Conservation (phyloP, 257 asterid genomes). For the Solanum arcanum region DNA sequence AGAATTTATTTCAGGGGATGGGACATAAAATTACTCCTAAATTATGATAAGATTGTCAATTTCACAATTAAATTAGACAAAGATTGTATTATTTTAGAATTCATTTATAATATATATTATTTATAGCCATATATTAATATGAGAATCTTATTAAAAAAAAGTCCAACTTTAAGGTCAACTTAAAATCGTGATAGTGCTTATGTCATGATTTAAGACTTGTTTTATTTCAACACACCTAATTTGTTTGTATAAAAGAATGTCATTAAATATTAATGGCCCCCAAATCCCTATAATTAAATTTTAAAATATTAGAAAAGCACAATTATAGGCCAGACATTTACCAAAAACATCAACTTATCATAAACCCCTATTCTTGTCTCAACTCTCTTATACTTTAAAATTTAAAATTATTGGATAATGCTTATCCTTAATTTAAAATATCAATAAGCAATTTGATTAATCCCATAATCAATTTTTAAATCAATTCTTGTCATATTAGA, state of each 20-base stretch:
- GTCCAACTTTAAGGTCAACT: background rate
- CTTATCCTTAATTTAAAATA: background rate
- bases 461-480: background rate
- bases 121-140: background rate
- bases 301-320: background rate
- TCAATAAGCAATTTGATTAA: background rate
- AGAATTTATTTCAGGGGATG: no score
- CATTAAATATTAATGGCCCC: background rate
- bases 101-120: background rate
- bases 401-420: background rate
- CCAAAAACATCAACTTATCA: background rate
- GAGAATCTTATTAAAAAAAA: background rate
- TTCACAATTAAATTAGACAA: background rate
- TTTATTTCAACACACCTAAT: background rate
- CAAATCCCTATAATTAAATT: background rate
- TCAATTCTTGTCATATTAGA: background rate
- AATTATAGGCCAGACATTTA: slow-evolving; percentile 1
- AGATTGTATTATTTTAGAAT: background rate
- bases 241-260: background rate
- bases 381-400: background rate
- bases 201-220: slow-evolving; percentile 3
- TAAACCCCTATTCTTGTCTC: slow-evolving; percentile 4
- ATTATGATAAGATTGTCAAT: background rate
- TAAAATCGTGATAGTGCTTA: background rate
- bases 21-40: background rate